Evolutionary conservation across 345 rosid species (phyloP).

Genomic region (Lagerstroemia speciosa): DNA sequence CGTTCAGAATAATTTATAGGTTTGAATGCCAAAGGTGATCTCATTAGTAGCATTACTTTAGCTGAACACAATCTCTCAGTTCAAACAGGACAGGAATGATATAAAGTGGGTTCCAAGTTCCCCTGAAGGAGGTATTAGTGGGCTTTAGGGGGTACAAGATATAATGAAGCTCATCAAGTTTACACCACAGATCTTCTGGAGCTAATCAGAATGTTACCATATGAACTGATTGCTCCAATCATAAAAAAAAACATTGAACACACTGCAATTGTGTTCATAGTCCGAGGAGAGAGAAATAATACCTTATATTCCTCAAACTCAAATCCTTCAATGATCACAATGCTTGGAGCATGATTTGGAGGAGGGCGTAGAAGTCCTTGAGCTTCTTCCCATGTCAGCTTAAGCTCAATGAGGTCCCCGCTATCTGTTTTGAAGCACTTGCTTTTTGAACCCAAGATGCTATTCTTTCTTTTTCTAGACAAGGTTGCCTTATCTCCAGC

Average conservation of each 20-base stretch:
- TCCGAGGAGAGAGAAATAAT: constrained; percentile 4
- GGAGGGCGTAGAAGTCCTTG: constrained; percentile 83
- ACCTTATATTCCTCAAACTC: constrained; percentile 99
- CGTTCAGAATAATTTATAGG: not conserved
- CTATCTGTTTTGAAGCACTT: constrained; percentile 66
- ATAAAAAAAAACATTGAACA: not conserved
- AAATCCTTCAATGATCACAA: constrained; percentile 62
- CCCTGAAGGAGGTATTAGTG: not conserved
- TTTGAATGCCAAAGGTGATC: not conserved
- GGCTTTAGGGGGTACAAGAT: not conserved
- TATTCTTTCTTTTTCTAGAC: constrained; percentile 62
- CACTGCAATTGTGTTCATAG: not conserved
- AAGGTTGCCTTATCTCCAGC: constrained; percentile 40
- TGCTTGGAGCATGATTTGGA: constrained; percentile 50
- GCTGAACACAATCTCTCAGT: not conserved
- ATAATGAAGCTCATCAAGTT: not conserved
- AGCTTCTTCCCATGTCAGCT: constrained; percentile 91
- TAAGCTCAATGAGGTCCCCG: constrained; percentile 66
- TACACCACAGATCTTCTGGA: not conserved
- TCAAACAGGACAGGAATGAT: not conserved
- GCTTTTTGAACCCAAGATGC: constrained; percentile 52
- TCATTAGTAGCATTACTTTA: not conserved
- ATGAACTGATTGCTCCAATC: not conserved
- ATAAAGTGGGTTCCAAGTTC: not conserved
- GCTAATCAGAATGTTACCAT: not conserved